Percentiles rank a stretch among this genome's conserved stretches.
These are phyloP conservation scores for Cryoendolithus antarcticus DNA, from an alignment of 2,329 filamentous ascomycete genomes.

Conservation along the genomic window DNA sequence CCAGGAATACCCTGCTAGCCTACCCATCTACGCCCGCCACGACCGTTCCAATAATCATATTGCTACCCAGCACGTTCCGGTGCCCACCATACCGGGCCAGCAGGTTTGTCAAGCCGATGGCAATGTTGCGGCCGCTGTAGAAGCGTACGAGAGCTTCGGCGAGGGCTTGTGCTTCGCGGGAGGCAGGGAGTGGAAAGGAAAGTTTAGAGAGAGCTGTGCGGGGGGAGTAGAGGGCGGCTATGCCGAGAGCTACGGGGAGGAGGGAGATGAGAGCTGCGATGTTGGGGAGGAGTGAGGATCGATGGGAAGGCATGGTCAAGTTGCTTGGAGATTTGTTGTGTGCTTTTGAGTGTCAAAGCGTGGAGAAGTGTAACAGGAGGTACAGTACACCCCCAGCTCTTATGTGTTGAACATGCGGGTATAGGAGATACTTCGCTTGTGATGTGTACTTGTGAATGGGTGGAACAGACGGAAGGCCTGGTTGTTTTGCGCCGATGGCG, in stretches of 20 bases:
- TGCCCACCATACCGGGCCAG: conserved; percentile 5
- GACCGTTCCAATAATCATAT: conserved; percentile 1
- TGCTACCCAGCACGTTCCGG: conserved; percentile 3
- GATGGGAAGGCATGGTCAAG: too few relatives aligned
- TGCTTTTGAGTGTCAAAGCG: too few relatives aligned
- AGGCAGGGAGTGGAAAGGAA: background rate
- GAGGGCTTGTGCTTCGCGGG: conserved; percentile 1
- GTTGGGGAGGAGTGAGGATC: background rate
- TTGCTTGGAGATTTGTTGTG: too few relatives aligned
- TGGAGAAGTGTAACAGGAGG: too few relatives aligned
- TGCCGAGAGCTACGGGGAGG: conserved; percentile 1
- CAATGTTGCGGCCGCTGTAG: conserved; percentile 6
- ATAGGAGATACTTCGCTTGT: too few relatives aligned
- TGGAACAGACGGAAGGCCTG: too few relatives aligned
- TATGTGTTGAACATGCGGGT: too few relatives aligned
- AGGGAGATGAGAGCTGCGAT: conserved; percentile 4
- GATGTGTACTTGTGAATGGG: too few relatives aligned
- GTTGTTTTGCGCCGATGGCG: too few relatives aligned
- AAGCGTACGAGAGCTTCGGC: conserved; percentile 2
- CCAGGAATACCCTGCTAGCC: background rate
- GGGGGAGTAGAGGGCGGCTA: conserved; percentile 2
- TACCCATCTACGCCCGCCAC: conserved; percentile 5
- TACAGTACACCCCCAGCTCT: too few relatives aligned
- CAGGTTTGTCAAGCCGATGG: conserved; percentile 2
- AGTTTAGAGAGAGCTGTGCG: background rate